Evolutionary conservation across 306 rosid genomes (phyloP).

Genomic region (Dalbergia cultrata): DNA sequence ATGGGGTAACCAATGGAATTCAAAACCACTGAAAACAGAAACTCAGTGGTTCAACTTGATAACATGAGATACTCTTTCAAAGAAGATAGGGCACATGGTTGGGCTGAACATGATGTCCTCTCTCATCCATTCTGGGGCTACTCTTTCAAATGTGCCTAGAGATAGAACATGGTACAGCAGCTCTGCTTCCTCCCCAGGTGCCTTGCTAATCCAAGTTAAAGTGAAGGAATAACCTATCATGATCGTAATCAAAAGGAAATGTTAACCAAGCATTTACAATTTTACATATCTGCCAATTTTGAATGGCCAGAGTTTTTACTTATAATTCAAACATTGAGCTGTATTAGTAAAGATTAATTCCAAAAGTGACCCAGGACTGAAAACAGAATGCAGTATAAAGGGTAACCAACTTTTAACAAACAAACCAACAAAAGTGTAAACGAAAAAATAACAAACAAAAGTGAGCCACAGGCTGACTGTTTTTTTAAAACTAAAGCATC

Average conservation of each 20-base stretch:
- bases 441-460: neutral
- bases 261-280: conserved; percentile 5
- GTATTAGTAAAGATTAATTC: neutral
- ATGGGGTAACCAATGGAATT: neutral
- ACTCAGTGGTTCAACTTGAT: conserved; percentile 57
- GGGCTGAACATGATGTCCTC: conserved; percentile 84
- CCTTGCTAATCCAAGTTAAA: conserved; percentile 69
- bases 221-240: conserved; percentile 81
- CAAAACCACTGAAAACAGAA: conserved; percentile 11
- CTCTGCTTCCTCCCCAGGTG: conserved; percentile 65
- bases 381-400: neutral
- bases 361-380: neutral
- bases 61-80: conserved; percentile 71
- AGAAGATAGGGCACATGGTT: conserved; percentile 83
- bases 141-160: conserved; percentile 84
- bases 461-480: neutral
- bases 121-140: conserved; percentile 96
- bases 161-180: conserved; percentile 69
- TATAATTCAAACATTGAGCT: neutral
- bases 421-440: too few species aligned
- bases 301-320: neutral
- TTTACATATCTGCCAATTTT: neutral
- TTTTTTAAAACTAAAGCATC: neutral
- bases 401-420: neutral
- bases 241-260: conserved; percentile 36